phyloP scores from a whole-genome alignment of 768 basidiomycete species.

The Sistotremastrum suecicum region DNA sequence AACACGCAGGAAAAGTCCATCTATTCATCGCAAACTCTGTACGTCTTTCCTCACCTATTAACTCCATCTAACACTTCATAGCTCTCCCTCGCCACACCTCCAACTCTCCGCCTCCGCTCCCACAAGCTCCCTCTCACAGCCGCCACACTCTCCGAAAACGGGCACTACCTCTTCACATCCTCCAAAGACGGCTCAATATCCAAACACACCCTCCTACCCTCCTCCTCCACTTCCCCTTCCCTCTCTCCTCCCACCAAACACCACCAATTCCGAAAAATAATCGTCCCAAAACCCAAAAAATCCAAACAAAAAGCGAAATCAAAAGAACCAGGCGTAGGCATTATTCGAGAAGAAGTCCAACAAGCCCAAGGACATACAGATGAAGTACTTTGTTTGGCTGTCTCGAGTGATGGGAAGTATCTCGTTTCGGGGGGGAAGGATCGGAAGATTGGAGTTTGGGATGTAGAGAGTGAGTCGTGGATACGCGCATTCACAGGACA shows the following conservation, averaged over 20 bases:
- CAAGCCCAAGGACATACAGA: constrained; percentile 69
- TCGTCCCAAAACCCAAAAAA: constrained; percentile 25
- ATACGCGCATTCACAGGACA: constrained; percentile 70
- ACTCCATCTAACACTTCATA: not conserved
- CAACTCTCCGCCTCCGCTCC: constrained; percentile 46
- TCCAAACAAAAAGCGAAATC: no score
- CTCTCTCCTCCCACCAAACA: constrained; percentile 35
- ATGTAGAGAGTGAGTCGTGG: constrained; percentile 63
- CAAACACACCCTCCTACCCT: constrained; percentile 55
- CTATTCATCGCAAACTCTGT: constrained; percentile 66
- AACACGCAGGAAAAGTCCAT: constrained; percentile 80
- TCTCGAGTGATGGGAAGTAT: constrained; percentile 73
- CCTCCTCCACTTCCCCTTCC: no score
- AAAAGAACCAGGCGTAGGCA: constrained; percentile 29
- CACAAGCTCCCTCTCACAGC: constrained; percentile 74
- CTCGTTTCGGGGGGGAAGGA: constrained; percentile 85
- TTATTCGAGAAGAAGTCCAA: constrained; percentile 3
- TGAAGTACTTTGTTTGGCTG: constrained; percentile 69
- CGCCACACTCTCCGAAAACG: constrained; percentile 63
- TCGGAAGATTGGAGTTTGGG: constrained; percentile 74
- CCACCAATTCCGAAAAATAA: constrained; percentile 45
- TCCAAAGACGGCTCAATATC: constrained; percentile 86
- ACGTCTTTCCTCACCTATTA: constrained; percentile 13
- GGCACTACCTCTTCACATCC: constrained; percentile 66
- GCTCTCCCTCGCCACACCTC: constrained; percentile 13